A percentile compares a stretch with the other conserved stretches of the same genome.
phyloP scores from a whole-genome alignment of 106 monocot genomes.

The Phalaenopsis equestris region DNA sequence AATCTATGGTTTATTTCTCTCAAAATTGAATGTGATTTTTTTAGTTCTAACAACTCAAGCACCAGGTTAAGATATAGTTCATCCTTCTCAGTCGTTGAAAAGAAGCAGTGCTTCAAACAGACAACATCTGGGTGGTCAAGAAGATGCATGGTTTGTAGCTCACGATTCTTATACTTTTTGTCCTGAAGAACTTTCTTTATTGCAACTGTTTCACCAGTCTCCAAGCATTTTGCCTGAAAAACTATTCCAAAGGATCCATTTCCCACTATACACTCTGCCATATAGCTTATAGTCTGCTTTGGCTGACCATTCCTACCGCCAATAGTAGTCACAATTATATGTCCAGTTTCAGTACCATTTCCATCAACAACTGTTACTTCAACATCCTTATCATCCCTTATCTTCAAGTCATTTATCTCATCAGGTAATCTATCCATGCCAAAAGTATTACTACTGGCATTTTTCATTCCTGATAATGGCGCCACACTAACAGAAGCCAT shows the following conservation, averaged over 20 bases:
- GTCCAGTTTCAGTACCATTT: background rate
- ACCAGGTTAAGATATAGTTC: slow-evolving; percentile 88
- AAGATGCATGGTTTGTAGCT: slow-evolving; percentile 69
- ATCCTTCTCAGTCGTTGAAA: slow-evolving; percentile 69
- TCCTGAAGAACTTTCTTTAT: slow-evolving; percentile 90
- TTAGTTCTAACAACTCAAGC: slow-evolving; percentile 49
- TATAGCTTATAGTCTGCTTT: slow-evolving; percentile 77
- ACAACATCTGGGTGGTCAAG: slow-evolving; percentile 90
- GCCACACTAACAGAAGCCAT: slow-evolving; percentile 24
- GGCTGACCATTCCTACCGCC: slow-evolving; percentile 75
- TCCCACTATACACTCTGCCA: slow-evolving; percentile 84
- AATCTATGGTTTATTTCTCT: no score
- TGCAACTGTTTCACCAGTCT: slow-evolving; percentile 78
- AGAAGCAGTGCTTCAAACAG: slow-evolving; percentile 68
- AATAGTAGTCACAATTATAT: slow-evolving; percentile 67
- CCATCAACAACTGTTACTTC: no score
- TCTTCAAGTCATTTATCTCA: slow-evolving; percentile 28
- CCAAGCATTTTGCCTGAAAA: slow-evolving; percentile 65
- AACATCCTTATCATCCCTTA: slow-evolving; percentile 21
- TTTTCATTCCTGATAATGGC: slow-evolving; percentile 19
- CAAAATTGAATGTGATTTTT: no score
- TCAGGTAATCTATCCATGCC: slow-evolving; percentile 24
- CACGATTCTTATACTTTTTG: slow-evolving; percentile 81
- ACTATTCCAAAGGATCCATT: slow-evolving; percentile 93
- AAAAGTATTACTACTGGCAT: slow-evolving; percentile 12